A percentile compares a stretch with the other conserved stretches of the same genome.
phyloP scores from a whole-genome alignment of 495 filamentous ascomycete genomes.

The Podospora appendiculata region DNA sequence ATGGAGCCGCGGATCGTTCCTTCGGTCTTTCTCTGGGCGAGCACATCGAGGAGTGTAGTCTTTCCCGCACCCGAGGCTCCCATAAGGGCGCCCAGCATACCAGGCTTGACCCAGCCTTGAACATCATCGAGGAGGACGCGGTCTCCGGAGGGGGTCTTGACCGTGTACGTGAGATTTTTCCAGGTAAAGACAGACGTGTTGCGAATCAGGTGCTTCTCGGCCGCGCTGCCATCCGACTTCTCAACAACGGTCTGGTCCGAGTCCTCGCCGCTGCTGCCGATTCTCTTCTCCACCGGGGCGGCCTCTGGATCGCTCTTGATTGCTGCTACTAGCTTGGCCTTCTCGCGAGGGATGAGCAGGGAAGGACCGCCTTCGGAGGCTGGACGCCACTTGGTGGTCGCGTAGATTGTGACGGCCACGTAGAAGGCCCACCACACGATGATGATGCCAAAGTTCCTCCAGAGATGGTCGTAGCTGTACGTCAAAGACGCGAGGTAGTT shows the following conservation, averaged over 20 bases:
- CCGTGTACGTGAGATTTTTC: constrained; percentile 54
- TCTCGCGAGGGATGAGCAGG: constrained; percentile 29
- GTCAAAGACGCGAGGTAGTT: constrained; percentile 53
- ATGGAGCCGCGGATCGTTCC: constrained; percentile 66
- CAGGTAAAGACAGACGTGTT: constrained; percentile 53
- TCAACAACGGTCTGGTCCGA: neutral
- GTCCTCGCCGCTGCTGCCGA: constrained; percentile 7
- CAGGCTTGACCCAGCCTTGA: constrained; percentile 72
- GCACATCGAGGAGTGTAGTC: constrained; percentile 54
- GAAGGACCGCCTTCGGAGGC: constrained; percentile 21
- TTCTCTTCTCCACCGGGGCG: constrained; percentile 32
- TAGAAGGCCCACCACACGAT: constrained; percentile 61
- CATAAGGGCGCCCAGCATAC: constrained; percentile 71
- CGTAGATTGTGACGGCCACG: constrained; percentile 55
- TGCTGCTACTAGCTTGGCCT: constrained; percentile 10
- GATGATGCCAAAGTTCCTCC: constrained; percentile 76
- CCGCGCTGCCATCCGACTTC: constrained; percentile 19
- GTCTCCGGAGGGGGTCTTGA: constrained; percentile 55
- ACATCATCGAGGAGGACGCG: constrained; percentile 56
- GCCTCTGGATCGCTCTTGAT: constrained; percentile 20
- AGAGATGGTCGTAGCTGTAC: constrained; percentile 60
- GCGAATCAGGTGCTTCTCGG: constrained; percentile 33
- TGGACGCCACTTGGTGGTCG: constrained; percentile 46
- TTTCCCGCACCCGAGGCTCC: constrained; percentile 78
- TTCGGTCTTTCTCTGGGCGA: constrained; percentile 68